Percentiles rank a stretch among this genome's conserved stretches.
Evolutionary conservation across 768 basidiomycete genomes (phyloP).

Genomic region (Leccinum subtestaceum): DNA sequence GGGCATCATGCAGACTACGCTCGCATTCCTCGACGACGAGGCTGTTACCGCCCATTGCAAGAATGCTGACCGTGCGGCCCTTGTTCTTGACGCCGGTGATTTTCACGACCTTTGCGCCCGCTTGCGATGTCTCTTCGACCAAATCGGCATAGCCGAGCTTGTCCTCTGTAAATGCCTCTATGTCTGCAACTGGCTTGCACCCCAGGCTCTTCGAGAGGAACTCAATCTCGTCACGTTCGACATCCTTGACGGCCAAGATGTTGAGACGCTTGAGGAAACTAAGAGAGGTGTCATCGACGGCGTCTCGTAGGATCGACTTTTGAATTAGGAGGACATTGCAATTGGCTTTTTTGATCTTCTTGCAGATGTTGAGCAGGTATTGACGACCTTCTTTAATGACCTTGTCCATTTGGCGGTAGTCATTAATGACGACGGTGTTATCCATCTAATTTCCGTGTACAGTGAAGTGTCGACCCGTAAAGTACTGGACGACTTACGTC

Average conservation of each 20-base stretch:
- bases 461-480: background rate
- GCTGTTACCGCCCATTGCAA: conserved; percentile 90
- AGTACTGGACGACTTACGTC: conserved; percentile 58
- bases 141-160: conserved; percentile 96
- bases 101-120: conserved; percentile 87
- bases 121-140: conserved; percentile 81
- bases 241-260: conserved; percentile 94
- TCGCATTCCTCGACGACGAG: conserved; percentile 97
- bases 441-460: conserved; percentile 72
- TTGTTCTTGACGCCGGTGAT: conserved; percentile 94
- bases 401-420: conserved; percentile 99
- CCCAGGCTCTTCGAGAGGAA: conserved; percentile 94
- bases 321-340: conserved; percentile 99
- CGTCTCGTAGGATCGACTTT: conserved; percentile 98
- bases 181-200: conserved; percentile 95
- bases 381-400: conserved; percentile 98
- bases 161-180: conserved; percentile 96
- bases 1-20: conserved; percentile 94
- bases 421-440: conserved; percentile 98
- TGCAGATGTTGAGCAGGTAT: conserved; percentile 96
- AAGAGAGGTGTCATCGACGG: conserved; percentile 96
- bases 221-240: conserved; percentile 98
- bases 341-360: conserved; percentile 99
- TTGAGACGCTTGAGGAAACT: conserved; percentile 97
- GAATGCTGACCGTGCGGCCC: conserved; percentile 91